A percentile compares a stretch with the other conserved stretches of the same genome.
Conservation (phyloP, 768 basidiomycete genomes). For the Asterophora parasitica region DNA sequence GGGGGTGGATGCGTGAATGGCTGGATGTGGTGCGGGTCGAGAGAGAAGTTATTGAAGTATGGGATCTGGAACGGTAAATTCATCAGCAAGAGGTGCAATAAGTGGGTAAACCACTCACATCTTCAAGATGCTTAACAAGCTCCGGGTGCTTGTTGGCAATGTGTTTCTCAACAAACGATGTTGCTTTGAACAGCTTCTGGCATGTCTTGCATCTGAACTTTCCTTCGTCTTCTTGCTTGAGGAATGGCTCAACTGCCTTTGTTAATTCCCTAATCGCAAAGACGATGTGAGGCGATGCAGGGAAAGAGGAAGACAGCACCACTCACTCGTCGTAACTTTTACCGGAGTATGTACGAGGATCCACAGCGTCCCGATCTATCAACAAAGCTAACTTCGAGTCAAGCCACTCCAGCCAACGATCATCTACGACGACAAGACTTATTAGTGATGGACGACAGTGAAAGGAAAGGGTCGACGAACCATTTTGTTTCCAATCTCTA, state of each 20-base stretch:
- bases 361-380: constrained; percentile 72
- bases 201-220: constrained; percentile 97
- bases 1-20: constrained; percentile 79
- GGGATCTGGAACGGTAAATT: constrained; percentile 48
- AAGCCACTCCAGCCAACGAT: constrained; percentile 85
- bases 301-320: constrained; percentile 1
- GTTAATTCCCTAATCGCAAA: constrained; percentile 60
- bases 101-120: constrained; percentile 45
- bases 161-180: constrained; percentile 96
- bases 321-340: constrained; percentile 84
- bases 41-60: constrained; percentile 93
- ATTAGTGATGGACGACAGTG: constrained; percentile 1
- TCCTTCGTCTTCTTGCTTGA: constrained; percentile 95
- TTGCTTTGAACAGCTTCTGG: constrained; percentile 96
- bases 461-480: constrained; percentile 33
- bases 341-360: constrained; percentile 85
- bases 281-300: background rate
- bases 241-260: constrained; percentile 69
- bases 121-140: constrained; percentile 75
- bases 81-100: constrained; percentile 1
- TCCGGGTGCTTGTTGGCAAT: constrained; percentile 93
- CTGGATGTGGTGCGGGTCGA: constrained; percentile 91
- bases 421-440: constrained; percentile 48
- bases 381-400: constrained; percentile 83
- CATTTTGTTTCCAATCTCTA: constrained; percentile 56